Percentiles rank a stretch among this genome's conserved stretches.
Conservation (phyloP, 805 yeast genomes). For the Pichia exigua region DNA sequence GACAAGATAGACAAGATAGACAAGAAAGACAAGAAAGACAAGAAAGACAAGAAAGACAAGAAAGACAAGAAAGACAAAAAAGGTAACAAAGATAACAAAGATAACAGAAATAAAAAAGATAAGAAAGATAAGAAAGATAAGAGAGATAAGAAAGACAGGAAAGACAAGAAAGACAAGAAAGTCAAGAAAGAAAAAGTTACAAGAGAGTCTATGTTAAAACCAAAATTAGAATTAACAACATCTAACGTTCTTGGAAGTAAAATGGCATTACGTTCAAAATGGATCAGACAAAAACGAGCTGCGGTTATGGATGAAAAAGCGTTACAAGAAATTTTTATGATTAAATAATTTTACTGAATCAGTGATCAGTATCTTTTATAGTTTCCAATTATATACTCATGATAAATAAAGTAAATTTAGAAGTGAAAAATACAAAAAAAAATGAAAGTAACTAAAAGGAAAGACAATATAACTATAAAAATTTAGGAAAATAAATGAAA, state of each 20-base stretch:
- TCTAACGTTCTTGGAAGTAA: slow-evolving; percentile 41
- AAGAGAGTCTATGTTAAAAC: slow-evolving; percentile 36
- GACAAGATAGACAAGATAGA: too few relatives aligned
- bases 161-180: slow-evolving; percentile 25
- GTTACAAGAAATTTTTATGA: slow-evolving; percentile 88
- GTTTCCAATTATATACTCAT: neutral
- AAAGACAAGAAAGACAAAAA: slow-evolving; percentile 18
- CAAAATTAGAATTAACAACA: slow-evolving; percentile 23
- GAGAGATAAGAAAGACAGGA: slow-evolving; percentile 10
- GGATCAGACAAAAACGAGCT: slow-evolving; percentile 85
- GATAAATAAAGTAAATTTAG: neutral
- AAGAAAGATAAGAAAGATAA: slow-evolving; percentile 19
- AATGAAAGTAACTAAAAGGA: neutral
- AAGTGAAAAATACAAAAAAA: neutral
- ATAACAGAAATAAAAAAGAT: slow-evolving; percentile 9
- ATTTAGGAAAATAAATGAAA: neutral
- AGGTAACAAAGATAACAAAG: slow-evolving; percentile 18
- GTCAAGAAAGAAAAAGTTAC: slow-evolving; percentile 28
- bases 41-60: slow-evolving; percentile 22
- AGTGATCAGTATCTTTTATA: neutral
- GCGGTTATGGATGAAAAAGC: slow-evolving; percentile 87
- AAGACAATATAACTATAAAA: neutral
- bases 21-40: slow-evolving; percentile 26
- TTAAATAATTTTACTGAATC: slow-evolving; percentile 24
- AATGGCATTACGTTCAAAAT: slow-evolving; percentile 71